Conservation (phyloP, 352 stramenopile genomes). For the Chrysophaeum taylorii region DNA sequence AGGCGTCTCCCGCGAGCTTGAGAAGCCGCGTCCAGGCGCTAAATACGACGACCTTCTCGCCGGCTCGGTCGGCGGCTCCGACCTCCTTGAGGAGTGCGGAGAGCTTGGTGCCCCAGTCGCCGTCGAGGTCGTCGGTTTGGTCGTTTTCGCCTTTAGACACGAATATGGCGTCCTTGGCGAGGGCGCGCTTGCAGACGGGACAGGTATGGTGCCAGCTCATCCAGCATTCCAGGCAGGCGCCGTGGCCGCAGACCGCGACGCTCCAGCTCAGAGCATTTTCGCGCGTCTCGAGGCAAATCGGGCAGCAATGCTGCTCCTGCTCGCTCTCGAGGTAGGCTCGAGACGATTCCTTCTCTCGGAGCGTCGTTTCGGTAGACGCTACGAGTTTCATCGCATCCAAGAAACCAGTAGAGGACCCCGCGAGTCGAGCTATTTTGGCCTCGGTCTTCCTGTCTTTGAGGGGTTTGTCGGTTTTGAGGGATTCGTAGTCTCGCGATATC, state of each 20-base stretch:
- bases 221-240: not conserved
- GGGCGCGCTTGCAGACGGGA: not conserved
- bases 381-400: too few relatives aligned
- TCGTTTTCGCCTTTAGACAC: not conserved
- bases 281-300: not conserved
- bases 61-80: not conserved
- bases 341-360: too few relatives aligned
- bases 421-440: too few relatives aligned
- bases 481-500: too few relatives aligned
- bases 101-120: not conserved
- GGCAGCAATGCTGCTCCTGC: not conserved
- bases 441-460: too few relatives aligned
- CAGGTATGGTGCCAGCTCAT: not conserved
- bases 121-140: not conserved
- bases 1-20: not conserved
- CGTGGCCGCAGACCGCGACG: not conserved
- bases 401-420: too few relatives aligned
- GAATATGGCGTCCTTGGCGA: not conserved
- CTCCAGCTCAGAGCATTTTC: not conserved
- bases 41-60: constrained; percentile 3
- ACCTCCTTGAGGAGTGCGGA: not conserved
- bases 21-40: not conserved
- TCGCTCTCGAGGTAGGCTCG: too few relatives aligned
- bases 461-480: too few relatives aligned
- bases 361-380: too few relatives aligned